These are phyloP conservation scores for Cryptomeria japonica DNA, from an alignment of 75 land plant genomes.

Conservation along the genomic window DNA sequence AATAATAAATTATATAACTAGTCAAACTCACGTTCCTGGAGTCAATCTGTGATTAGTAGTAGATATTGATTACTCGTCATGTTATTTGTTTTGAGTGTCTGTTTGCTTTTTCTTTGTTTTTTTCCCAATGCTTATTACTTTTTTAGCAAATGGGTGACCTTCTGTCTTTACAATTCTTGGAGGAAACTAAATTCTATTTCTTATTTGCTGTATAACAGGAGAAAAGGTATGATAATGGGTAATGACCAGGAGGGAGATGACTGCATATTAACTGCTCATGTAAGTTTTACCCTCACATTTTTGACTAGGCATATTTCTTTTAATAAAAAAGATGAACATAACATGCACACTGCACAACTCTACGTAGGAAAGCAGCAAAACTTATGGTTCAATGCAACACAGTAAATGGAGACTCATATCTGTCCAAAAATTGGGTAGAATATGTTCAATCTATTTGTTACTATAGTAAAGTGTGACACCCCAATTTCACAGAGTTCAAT, in stretches of 20 bases:
- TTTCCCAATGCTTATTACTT: not conserved
- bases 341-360: not conserved
- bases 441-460: not conserved
- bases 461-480: not conserved
- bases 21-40: not conserved
- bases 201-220: slow-evolving; percentile 42
- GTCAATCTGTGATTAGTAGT: not conserved
- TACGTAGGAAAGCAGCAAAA: not conserved
- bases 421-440: not conserved
- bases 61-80: not conserved
- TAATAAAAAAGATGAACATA: not conserved
- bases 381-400: not conserved
- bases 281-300: slow-evolving; percentile 29
- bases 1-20: not conserved
- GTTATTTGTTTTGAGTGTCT: not conserved
- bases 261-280: slow-evolving; percentile 75
- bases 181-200: not conserved
- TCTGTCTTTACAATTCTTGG: not conserved
- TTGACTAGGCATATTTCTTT: not conserved
- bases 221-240: slow-evolving; percentile 92
- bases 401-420: not conserved
- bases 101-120: not conserved
- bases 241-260: slow-evolving; percentile 99
- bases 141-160: not conserved
- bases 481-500: not conserved